Conservation (phyloP, 192 early-diverging fungal species). For the Backusella liffmaniae region DNA sequence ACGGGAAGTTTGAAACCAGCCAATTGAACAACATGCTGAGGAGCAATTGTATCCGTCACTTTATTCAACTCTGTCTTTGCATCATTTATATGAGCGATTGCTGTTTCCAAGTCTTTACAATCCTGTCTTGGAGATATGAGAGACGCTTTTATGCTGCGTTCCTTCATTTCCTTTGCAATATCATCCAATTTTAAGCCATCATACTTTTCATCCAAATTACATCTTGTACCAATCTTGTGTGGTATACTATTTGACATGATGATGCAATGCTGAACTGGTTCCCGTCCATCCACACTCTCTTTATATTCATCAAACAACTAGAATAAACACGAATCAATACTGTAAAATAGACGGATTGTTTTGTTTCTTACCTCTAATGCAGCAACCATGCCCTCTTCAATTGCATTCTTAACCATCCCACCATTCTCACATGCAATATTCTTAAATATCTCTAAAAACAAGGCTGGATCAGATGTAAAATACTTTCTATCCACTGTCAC, state of each 20-base stretch:
- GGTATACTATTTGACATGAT: conserved; percentile 53
- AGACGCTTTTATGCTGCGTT: conserved; percentile 37
- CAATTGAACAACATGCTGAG: conserved; percentile 44
- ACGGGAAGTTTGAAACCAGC: conserved; percentile 49
- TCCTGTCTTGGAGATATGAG: conserved; percentile 33
- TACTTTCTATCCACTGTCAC: conserved; percentile 50
- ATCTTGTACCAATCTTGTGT: conserved; percentile 43
- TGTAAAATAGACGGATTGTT: neutral
- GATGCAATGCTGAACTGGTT: conserved; percentile 52
- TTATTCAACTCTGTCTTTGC: conserved; percentile 34
- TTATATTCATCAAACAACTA: conserved; percentile 57
- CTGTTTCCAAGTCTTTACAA: conserved; percentile 33
- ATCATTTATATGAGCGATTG: conserved; percentile 28
- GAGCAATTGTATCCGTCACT: conserved; percentile 29
- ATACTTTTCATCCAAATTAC: conserved; percentile 50
- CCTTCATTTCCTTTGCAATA: conserved; percentile 47
- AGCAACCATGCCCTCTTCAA: conserved; percentile 60
- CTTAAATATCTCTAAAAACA: conserved; percentile 46
- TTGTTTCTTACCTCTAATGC: conserved; percentile 52
- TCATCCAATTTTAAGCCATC: conserved; percentile 45
- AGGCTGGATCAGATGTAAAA: conserved; percentile 46
- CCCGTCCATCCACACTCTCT: conserved; percentile 17
- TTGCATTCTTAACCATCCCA: conserved; percentile 57
- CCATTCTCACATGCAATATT: conserved; percentile 49
- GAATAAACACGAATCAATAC: neutral